Evolutionary conservation across 148 eudicot species (phyloP).

Genomic region (Cornus kousa): DNA sequence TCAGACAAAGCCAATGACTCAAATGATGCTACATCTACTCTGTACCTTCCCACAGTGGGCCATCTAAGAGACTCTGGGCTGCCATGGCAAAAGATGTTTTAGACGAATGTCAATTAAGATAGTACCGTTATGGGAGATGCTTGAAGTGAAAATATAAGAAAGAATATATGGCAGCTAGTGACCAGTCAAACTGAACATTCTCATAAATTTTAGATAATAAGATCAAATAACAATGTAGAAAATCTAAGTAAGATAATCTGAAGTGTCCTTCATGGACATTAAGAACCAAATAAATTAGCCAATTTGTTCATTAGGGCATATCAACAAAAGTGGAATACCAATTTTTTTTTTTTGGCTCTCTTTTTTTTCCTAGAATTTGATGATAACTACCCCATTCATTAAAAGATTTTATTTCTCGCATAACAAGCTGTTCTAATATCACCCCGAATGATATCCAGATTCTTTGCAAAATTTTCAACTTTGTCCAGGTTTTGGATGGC

Average conservation of each 20-base stretch:
- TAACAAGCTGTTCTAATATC: too few relatives aligned
- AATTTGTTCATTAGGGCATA: too few relatives aligned
- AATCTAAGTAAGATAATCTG: not conserved
- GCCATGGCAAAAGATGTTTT: conserved; percentile 20
- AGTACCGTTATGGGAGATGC: not conserved
- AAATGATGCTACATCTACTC: conserved; percentile 79
- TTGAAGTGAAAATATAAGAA: not conserved
- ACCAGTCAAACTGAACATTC: not conserved
- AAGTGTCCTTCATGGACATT: too few relatives aligned
- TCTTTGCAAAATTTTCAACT: too few relatives aligned
- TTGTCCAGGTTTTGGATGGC: too few relatives aligned
- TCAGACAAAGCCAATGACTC: conserved; percentile 83
- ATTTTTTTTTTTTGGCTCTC: too few relatives aligned
- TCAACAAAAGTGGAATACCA: too few relatives aligned
- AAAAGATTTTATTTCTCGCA: too few relatives aligned
- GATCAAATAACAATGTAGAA: not conserved
- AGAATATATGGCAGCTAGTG: not conserved
- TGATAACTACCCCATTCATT: too few relatives aligned
- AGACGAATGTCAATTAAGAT: not conserved
- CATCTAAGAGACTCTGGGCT: conserved; percentile 71
- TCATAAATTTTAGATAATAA: not conserved
- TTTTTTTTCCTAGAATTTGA: too few relatives aligned
- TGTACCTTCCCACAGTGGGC: conserved; percentile 88
- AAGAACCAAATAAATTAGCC: too few relatives aligned
- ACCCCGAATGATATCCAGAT: too few relatives aligned